Evolutionary conservation across 139 green algal genomes (phyloP), one percentile per base, ranked within the genome.

Genomic region (Marvania coccoides): DNA sequence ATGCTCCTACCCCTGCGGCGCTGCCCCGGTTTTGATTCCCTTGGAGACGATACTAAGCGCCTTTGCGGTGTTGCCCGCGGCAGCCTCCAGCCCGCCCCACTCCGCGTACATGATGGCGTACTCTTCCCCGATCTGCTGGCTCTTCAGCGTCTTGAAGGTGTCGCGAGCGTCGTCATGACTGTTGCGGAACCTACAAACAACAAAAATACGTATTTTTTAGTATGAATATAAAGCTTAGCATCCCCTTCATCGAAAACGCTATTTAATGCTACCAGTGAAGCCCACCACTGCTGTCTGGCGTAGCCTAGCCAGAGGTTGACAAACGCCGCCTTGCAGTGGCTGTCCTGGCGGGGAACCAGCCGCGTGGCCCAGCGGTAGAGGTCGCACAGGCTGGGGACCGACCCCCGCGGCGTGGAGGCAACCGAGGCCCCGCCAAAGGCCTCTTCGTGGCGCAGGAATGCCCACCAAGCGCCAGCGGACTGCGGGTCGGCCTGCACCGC

Each of bases 111-210:
- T 71, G 2, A 63, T 42, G 2, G 81, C 83, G 40, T 48, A 80
- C 10, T 29, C 60, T 33, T 71, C 64, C 3, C 82, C 86, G 37
- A 95, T 80, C 14, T 77, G 69, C 65, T 90, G 80, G 58, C 83
- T 86, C 47, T 87, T 90, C 10, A 97, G 79, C 26, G 75, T 87
- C 72, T 96, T 94, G 69, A 95, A 88, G 0, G 85, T 88, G 62
- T 95, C 90, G 3, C 87, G 69, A 1, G 83, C 90, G 37, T 96
- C 91, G 48, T 95, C 89, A 30, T 82, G 65, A 39, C 79, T 83
- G 9, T 35, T 54, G 31, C 47, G 42, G 19, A 51, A 19, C 42
- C 42, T 51, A 19, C 19, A 51, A 19, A 51, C 19, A 28, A 51
- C 19, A 19, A 51, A 19, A 51, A 38, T 69, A 76, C 83, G 69